Conservation (phyloP, 495 filamentous ascomycete species). For the Amorphotheca resinae region DNA sequence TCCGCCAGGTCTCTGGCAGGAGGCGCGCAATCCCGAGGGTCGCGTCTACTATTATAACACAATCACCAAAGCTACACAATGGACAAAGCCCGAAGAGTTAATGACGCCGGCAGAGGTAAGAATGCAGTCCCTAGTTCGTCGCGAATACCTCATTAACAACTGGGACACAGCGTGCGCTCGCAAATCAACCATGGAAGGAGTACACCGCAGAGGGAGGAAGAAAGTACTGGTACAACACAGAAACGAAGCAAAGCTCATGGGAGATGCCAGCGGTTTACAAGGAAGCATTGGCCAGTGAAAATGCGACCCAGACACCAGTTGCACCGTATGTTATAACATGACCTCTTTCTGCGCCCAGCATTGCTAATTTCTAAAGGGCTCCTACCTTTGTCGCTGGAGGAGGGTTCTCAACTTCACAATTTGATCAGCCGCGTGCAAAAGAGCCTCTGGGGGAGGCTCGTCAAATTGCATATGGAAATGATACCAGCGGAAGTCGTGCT, state of each 20-base stretch:
- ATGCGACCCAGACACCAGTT: conserved; percentile 31
- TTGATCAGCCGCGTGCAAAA: conserved; percentile 26
- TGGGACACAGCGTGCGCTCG: conserved; percentile 55
- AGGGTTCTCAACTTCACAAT: conserved; percentile 33
- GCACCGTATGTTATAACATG: conserved; percentile 43
- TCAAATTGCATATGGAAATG: conserved; percentile 56
- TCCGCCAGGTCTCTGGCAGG: conserved; percentile 57
- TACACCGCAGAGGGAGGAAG: conserved; percentile 74
- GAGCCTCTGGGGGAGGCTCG: conserved; percentile 47
- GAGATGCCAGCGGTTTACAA: conserved; percentile 83
- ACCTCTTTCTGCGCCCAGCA: not conserved
- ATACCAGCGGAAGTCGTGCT: conserved; percentile 36
- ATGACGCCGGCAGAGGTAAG: conserved; percentile 80
- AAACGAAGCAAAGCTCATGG: conserved; percentile 89
- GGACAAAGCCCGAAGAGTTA: conserved; percentile 82
- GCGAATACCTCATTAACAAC: conserved; percentile 7
- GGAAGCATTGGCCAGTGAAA: conserved; percentile 44
- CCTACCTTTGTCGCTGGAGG: conserved; percentile 57
- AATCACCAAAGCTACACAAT: conserved; percentile 78
- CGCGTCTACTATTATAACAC: conserved; percentile 89
- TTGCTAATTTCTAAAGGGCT: conserved; percentile 25
- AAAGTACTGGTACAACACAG: conserved; percentile 89
- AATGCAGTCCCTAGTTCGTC: not conserved
- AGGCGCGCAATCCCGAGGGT: conserved; percentile 72
- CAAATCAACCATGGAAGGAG: conserved; percentile 85